A percentile compares a stretch with the other conserved stretches of the same genome.
Evolutionary conservation across 2,329 filamentous ascomycete species (phyloP).

Genomic region (Dendryphion nanum): DNA sequence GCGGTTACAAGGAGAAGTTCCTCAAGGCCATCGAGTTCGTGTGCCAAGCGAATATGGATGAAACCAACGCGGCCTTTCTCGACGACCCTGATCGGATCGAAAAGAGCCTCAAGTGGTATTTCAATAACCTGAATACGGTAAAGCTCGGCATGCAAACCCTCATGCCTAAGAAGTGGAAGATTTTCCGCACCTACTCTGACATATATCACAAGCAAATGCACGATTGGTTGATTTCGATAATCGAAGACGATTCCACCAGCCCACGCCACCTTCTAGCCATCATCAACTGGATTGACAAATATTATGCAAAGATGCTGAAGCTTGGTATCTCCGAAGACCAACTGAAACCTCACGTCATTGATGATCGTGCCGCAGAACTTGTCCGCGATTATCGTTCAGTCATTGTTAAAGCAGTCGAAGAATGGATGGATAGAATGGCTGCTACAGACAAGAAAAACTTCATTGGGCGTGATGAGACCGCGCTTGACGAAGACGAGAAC

Average conservation of each 20-base stretch:
- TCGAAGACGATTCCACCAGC: slow-evolving; percentile 81
- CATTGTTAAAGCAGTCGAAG: slow-evolving; percentile 91
- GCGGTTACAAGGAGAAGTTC: slow-evolving; percentile 97
- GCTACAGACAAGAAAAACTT: slow-evolving; percentile 79
- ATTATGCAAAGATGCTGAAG: slow-evolving; percentile 93
- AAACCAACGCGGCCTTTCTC: slow-evolving; percentile 71
- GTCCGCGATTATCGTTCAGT: slow-evolving; percentile 92
- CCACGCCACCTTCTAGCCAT: slow-evolving; percentile 88
- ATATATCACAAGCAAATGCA: slow-evolving; percentile 97
- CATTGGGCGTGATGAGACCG: slow-evolving; percentile 71
- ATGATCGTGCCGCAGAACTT: slow-evolving; percentile 84
- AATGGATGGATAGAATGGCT: slow-evolving; percentile 96
- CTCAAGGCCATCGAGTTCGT: slow-evolving; percentile 73
- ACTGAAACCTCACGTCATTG: slow-evolving; percentile 82
- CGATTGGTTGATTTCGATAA: slow-evolving; percentile 79
- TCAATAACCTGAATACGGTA: slow-evolving; percentile 95
- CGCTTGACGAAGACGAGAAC: slow-evolving; percentile 83
- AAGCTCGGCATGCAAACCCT: slow-evolving; percentile 87
- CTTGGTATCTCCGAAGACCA: slow-evolving; percentile 75
- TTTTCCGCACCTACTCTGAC: slow-evolving; percentile 82
- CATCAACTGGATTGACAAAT: slow-evolving; percentile 92
- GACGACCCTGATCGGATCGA: slow-evolving; percentile 80
- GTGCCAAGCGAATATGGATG: slow-evolving; percentile 71
- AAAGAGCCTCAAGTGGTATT: slow-evolving; percentile 92
- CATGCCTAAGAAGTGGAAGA: slow-evolving; percentile 96